Percentiles rank a stretch among this genome's conserved stretches.
phyloP scores from a whole-genome alignment of 495 filamentous ascomycete genomes.

The Penicillium pancosmium region DNA sequence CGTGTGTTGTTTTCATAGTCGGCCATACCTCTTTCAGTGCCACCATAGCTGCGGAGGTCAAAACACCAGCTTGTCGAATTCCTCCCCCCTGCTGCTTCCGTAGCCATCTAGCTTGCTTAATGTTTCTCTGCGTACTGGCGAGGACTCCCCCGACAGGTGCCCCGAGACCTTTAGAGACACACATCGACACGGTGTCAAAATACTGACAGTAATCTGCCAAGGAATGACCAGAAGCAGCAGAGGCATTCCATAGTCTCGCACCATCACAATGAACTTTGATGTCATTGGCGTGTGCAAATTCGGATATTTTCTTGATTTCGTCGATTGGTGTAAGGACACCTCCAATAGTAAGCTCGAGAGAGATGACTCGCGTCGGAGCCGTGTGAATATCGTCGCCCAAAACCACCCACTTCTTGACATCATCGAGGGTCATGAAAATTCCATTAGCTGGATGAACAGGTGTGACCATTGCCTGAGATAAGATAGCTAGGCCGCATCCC shows the following conservation, averaged over 20 bases:
- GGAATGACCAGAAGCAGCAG: slow-evolving; percentile 22
- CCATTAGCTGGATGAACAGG: slow-evolving; percentile 63
- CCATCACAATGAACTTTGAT: slow-evolving; percentile 41
- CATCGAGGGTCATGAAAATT: slow-evolving; percentile 67
- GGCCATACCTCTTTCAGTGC: slow-evolving; percentile 64
- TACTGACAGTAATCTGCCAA: slow-evolving; percentile 24
- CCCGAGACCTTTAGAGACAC: slow-evolving; percentile 31
- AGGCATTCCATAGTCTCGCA: slow-evolving; percentile 37
- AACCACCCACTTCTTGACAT: slow-evolving; percentile 56
- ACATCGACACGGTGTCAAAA: slow-evolving; percentile 33
- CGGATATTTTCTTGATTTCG: slow-evolving; percentile 33
- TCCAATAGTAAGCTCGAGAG: slow-evolving; percentile 36
- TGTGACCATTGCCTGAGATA: slow-evolving; percentile 63
- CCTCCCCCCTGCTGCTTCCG: slow-evolving; percentile 31
- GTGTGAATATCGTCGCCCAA: slow-evolving; percentile 38
- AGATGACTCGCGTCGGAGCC: slow-evolving; percentile 36
- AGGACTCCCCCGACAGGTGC: slow-evolving; percentile 30
- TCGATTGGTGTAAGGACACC: slow-evolving; percentile 35
- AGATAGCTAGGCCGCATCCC: slow-evolving; percentile 67
- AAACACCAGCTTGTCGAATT: slow-evolving; percentile 31
- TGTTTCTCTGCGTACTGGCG: slow-evolving; percentile 16
- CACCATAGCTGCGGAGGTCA: slow-evolving; percentile 29
- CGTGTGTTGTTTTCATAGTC: slow-evolving; percentile 55
- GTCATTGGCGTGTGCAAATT: slow-evolving; percentile 29
- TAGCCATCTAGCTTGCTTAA: slow-evolving; percentile 27